Base-by-base conservation (phyloP, 2,329 filamentous ascomycete genomes). In the Cercospora canescens region DNA sequence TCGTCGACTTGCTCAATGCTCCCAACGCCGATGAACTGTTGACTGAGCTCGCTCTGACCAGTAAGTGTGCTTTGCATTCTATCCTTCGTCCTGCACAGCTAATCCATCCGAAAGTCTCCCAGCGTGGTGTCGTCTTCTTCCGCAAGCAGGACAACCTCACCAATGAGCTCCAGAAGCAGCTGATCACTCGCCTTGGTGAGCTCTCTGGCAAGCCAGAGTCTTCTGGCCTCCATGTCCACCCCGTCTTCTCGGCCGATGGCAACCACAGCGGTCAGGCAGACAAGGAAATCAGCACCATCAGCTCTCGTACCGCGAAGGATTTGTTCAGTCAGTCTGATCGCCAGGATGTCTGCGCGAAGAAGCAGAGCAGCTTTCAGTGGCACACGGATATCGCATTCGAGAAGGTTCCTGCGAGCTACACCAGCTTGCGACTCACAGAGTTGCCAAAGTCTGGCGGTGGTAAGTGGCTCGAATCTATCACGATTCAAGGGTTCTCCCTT, bases 81-180 rank as follows among this genome's bases (percentile, higher is more conserved):
- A n/a, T 45, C n/a, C 41, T 45, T n/a, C n/a, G n/a, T n/a, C n/a
- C n/a, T 45, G 18, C 41, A 21, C 41, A 45, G 28, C 45, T 28
- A 24, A 52, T 52, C 45, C 14, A 52, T 52, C 24, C 5, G 26
- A 52, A 39, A 90, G 88, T 91, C 70, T 91, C 89, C 1, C 85
- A 87, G 66, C 85, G 89, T 0, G 89, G 89, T 9, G 89, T 91
- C 3, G 88, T 91, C 37, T 90, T 91, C 79, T 90, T 91, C 79
- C 85, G 88, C 18, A 50, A 50, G 34, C 89, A 92, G 68, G 79
- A 87, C 71, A 80, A 84, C 73, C 77, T 90, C 39, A 84, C 83
- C 69, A 84, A 89, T 73, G 86, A 87, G 1, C 81, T 89, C n/a
- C 84, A 86, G 72, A 91, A 91, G 78, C 79, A 88, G 62, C 81